Base-by-base conservation (phyloP, 2,329 filamentous ascomycete genomes). In the Raffaelea albimanens region DNA sequence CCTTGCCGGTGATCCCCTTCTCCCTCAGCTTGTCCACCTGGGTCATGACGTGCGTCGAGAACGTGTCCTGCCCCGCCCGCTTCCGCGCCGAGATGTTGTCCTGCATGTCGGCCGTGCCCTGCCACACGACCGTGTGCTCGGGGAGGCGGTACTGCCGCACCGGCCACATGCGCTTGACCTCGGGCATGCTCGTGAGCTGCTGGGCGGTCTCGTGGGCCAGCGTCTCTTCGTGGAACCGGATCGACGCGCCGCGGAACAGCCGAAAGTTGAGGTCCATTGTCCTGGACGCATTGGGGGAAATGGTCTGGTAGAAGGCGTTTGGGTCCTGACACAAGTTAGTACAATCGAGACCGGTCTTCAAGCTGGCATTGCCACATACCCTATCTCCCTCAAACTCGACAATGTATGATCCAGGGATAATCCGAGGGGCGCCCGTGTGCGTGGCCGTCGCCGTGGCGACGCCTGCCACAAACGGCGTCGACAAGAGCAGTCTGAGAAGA, bases 221-320 rank as follows among this genome's bases (percentile, higher is more conserved):
- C n/a, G 66, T 59, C 40, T 66, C 44, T 48, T 77, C 66, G 46
- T 71, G 63, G 57, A 78, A 68, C 55, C 74, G 67, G 50, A 78
- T 69, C 2, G 75, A 77, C 2, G 67, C 68, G 46, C 74, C 75
- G 55, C 71, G 73, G 66, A 78, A 78, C 18, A 78, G 62, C 52
- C 68, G 64, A 55, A 67, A 73, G 52, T 72, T 63, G 49, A 76
- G 66, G 47, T 69, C 67, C 66, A 72, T 68, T 46, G 71, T 70
- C 43, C 67, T 67, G 38, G 61, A 57, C 40, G 68, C 70, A 41
- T 70, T 62, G n/a, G 60, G 59, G 4, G 59, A 56, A 44, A 70
- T 61, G 36, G 61, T 60, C 46, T 55, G 57, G 49, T 65, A 62
- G 53, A 73, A 66, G 20, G 63, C 60, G n/a, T 62, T 57, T 8